phyloP scores from a whole-genome alignment of 768 basidiomycete species.

The Lactifluus hygrophoroides region DNA sequence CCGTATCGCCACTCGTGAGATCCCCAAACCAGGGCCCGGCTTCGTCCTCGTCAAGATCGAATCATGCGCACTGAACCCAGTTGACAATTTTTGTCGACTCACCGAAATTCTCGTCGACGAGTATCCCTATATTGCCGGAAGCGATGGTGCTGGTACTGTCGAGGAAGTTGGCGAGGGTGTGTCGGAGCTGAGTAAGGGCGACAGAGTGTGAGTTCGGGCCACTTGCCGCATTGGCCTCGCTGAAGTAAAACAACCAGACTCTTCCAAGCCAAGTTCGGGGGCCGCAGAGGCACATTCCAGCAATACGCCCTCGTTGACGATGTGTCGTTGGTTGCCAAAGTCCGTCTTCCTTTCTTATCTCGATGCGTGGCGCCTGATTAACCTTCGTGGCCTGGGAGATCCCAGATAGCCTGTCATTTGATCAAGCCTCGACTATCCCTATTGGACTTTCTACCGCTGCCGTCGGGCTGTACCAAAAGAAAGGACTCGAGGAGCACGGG shows the following conservation, averaged over 20 bases:
- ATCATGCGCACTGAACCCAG: slow-evolving; percentile 21
- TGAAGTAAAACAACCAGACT: not conserved
- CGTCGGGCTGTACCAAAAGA: slow-evolving; percentile 38
- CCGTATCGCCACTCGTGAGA: not conserved
- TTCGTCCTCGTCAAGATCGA: slow-evolving; percentile 19
- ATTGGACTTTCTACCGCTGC: slow-evolving; percentile 42
- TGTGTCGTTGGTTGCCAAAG: slow-evolving; percentile 19
- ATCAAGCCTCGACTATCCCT: slow-evolving; percentile 42
- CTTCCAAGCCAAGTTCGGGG: slow-evolving; percentile 1
- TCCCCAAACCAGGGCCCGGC: slow-evolving; percentile 18
- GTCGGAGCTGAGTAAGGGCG: slow-evolving; percentile 21
- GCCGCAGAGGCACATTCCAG: slow-evolving; percentile 18
- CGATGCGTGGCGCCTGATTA: not conserved
- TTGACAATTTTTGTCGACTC: slow-evolving; percentile 12
- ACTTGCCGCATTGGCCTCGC: no score
- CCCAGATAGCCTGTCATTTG: slow-evolving; percentile 39
- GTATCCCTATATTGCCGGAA: slow-evolving; percentile 22
- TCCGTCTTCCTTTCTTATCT: not conserved
- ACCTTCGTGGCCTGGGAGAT: slow-evolving; percentile 27
- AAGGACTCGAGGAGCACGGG: slow-evolving; percentile 24
- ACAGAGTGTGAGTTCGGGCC: slow-evolving; percentile 21
- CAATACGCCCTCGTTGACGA: slow-evolving; percentile 19
- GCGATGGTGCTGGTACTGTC: slow-evolving; percentile 24
- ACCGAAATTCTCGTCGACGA: slow-evolving; percentile 19
- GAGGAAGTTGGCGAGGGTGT: slow-evolving; percentile 25